Percentiles rank a stretch among this genome's conserved stretches.
Evolutionary conservation across 2,329 filamentous ascomycete genomes (phyloP).

Genomic region (Cordyceps cicadae): DNA sequence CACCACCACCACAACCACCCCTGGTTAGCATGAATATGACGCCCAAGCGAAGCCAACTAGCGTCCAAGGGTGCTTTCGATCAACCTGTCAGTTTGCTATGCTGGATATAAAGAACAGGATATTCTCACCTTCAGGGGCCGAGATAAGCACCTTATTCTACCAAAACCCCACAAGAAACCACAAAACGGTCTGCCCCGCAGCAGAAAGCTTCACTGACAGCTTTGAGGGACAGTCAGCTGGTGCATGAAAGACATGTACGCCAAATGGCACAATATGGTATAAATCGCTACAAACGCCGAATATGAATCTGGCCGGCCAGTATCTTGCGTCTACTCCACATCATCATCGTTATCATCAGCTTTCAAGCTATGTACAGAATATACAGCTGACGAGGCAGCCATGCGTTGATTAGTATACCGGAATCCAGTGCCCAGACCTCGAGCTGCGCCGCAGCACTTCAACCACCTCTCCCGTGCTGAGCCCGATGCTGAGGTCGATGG

Average conservation of each 20-base stretch:
- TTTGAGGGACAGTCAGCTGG: not conserved
- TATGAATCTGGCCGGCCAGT: not conserved
- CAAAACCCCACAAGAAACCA: not conserved
- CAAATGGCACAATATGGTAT: not conserved
- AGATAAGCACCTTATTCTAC: not conserved
- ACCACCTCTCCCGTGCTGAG: not conserved
- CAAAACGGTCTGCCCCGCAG: not conserved
- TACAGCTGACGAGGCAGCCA: not conserved
- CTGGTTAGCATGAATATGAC: not conserved
- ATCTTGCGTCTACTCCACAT: not conserved
- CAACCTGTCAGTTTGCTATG: not conserved
- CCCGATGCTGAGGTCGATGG: conserved; percentile 3
- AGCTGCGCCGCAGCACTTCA: not conserved
- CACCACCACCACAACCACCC: not conserved
- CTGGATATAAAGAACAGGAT: not conserved
- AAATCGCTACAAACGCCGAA: not conserved
- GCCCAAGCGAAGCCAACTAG: not conserved
- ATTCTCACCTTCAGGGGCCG: not conserved
- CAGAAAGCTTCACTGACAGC: not conserved
- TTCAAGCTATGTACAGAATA: not conserved
- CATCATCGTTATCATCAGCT: not conserved
- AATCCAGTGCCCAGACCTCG: not conserved
- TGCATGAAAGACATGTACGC: not conserved
- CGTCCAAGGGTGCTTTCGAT: not conserved
- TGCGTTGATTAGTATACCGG: not conserved